Evolutionary conservation across 2,329 filamentous ascomycete genomes (phyloP).

Genomic region (Decorospora gaudefroyi): DNA sequence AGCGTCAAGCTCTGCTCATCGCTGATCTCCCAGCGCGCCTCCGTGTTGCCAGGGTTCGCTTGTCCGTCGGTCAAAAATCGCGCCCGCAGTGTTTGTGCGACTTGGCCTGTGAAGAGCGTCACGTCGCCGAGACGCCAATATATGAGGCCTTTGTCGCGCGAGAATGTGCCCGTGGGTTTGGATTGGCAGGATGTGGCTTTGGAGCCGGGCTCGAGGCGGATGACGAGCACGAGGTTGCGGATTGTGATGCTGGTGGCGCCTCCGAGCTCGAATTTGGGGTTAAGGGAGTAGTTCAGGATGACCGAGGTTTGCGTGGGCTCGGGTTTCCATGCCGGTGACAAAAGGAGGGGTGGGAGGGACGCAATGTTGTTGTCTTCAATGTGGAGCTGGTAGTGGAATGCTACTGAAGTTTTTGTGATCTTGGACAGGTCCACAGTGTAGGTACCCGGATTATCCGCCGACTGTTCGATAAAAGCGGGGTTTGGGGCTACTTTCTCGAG

Average conservation of each 20-base stretch:
- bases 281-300: conserved; percentile 81
- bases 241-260: conserved; percentile 58
- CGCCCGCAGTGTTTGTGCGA: conserved; percentile 77
- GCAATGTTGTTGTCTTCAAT: conserved; percentile 60
- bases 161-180: conserved; percentile 78
- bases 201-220: conserved; percentile 67
- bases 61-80: conserved; percentile 75
- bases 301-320: conserved; percentile 85
- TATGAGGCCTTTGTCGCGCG: conserved; percentile 74
- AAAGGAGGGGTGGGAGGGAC: conserved; percentile 70
- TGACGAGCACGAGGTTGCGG: conserved; percentile 75
- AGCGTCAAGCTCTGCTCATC: conserved; percentile 55
- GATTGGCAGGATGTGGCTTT: conserved; percentile 71
- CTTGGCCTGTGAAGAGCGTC: conserved; percentile 61
- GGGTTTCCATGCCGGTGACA: conserved; percentile 80
- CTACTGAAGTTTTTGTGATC: conserved; percentile 73
- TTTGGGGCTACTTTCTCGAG: conserved; percentile 94
- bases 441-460: conserved; percentile 70
- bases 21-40: conserved; percentile 77
- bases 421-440: conserved; percentile 76
- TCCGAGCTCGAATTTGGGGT: conserved; percentile 64
- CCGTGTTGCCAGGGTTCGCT: conserved; percentile 74
- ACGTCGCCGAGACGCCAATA: conserved; percentile 83
- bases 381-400: conserved; percentile 91
- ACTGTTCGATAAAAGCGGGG: conserved; percentile 81